Base-by-base conservation (phyloP, 2,329 filamentous ascomycete genomes). In the Trichoderma pleuroti region DNA sequence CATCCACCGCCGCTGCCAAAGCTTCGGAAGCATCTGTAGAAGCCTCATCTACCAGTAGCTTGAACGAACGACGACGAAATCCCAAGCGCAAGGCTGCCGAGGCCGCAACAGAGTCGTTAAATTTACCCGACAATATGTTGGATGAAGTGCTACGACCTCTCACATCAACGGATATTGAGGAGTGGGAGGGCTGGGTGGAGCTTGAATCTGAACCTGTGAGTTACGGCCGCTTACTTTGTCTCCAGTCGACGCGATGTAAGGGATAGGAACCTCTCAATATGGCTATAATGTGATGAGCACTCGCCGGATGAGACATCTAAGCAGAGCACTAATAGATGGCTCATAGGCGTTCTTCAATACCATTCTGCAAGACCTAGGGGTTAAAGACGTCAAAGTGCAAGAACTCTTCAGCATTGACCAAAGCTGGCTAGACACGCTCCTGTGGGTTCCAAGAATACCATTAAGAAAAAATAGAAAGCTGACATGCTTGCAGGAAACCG, bases 201-300 rank as follows among this genome's bases (percentile, higher is more conserved):
- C 86, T 98, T 63, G 94, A 97, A 80, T 97, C 93, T 8, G 94
- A 98, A 73, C 94, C 94, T 9, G 93, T 93, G 81, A 81, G 87
- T 77, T n/a, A 9, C 10, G 8, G 21, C 5, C 5, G 42, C 34
- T 28, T 30, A 16, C 46, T 11, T 36, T n/a, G 8, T n/a, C n/a
- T 16, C 12, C 49, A 8, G 18, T 21, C 16, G 16, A 30, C 14
- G 21, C 18, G 21, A 16, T 34, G 16, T 28, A 34, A 24, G 5
- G n/a, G 14, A 21, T 46, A 4, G 18, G n/a, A 2, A 3, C 54
- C 30, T 1, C 16, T 34, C 28, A 24, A 12, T 9, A 16, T 26
- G 46, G 21, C 26, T 52, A 36, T 5, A 4, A 54, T 32, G 39
- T 6, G 30, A 18, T 39, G 26, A 30, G n/a, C 34, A 9, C 14